Evolutionary conservation across 805 yeast genomes (phyloP).

Genomic region (Alloascoidea hylecoeti): DNA sequence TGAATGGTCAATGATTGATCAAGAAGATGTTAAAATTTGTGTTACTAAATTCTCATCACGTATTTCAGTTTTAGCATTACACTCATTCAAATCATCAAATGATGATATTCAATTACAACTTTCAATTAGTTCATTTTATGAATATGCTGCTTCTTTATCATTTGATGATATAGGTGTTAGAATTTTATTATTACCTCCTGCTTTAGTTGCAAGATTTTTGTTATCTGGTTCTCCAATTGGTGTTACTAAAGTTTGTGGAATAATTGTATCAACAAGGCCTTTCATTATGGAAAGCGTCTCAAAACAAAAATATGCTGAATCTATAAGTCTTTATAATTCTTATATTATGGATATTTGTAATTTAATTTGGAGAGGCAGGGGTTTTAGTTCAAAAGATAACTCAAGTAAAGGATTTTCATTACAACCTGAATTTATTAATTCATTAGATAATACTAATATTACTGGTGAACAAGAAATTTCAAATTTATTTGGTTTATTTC

Average conservation of each 20-base stretch:
- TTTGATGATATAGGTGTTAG: slow-evolving; percentile 9
- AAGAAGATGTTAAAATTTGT: background rate
- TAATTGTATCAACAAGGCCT: slow-evolving; percentile 22
- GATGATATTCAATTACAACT: slow-evolving; percentile 5
- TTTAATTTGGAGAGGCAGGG: slow-evolving; percentile 39
- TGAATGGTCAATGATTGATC: background rate
- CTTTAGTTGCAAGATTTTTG: slow-evolving; percentile 22
- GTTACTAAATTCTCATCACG: background rate
- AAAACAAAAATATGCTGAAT: slow-evolving; percentile 12
- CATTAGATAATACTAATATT: too few species aligned
- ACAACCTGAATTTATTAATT: slow-evolving; percentile 16
- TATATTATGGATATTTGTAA: slow-evolving; percentile 43
- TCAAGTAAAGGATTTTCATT: slow-evolving; percentile 23
- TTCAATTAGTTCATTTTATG: slow-evolving; percentile 6
- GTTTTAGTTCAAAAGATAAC: slow-evolving; percentile 23
- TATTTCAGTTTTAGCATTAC: background rate
- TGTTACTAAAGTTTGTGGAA: slow-evolving; percentile 30
- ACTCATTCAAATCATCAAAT: background rate
- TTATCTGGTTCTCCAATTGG: slow-evolving; percentile 29
- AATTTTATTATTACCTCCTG: slow-evolving; percentile 23
- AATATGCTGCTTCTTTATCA: slow-evolving; percentile 11
- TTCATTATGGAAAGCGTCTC: slow-evolving; percentile 7
- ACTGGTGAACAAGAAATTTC: slow-evolving; percentile 10
- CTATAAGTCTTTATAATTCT: slow-evolving; percentile 24
- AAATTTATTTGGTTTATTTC: slow-evolving; percentile 26